A percentile compares a stretch with the other conserved stretches of the same genome.
Conservation (phyloP, 192 early-diverging fungal species). For the Chytriomyces confervae region DNA sequence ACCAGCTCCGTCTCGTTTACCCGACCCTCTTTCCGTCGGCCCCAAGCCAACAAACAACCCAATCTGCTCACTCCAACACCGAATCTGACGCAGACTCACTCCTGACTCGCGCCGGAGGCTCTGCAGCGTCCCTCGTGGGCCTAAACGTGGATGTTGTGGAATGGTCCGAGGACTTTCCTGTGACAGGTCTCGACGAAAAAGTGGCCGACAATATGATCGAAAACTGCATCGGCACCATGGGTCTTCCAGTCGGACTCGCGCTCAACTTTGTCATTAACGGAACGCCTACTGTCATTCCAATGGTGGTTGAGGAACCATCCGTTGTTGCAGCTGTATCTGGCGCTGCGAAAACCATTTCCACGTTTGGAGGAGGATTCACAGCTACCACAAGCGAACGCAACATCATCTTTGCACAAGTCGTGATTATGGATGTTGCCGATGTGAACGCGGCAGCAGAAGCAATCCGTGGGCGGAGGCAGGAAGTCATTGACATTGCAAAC, state of each 20-base stretch:
- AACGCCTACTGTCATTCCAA: constrained; percentile 65
- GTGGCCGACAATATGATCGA: constrained; percentile 82
- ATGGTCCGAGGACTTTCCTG: constrained; percentile 55
- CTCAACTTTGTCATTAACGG: constrained; percentile 77
- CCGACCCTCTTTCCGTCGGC: constrained; percentile 55
- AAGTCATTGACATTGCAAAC: constrained; percentile 63
- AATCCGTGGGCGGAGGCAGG: constrained; percentile 24
- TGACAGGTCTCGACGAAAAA: constrained; percentile 66
- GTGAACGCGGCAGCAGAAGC: not conserved
- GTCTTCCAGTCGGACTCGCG: constrained; percentile 72
- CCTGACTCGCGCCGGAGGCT: not conserved
- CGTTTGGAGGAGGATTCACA: constrained; percentile 59
- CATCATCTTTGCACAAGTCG: constrained; percentile 69
- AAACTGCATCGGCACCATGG: constrained; percentile 60
- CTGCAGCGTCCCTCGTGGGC: constrained; percentile 26
- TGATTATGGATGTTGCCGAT: constrained; percentile 18
- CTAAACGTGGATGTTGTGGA: constrained; percentile 36
- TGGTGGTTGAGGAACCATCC: constrained; percentile 80
- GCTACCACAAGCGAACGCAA: constrained; percentile 66
- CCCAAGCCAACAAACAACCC: not conserved
- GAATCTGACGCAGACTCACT: not conserved
- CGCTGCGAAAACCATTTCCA: constrained; percentile 72
- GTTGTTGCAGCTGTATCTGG: constrained; percentile 81
- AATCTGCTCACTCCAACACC: not conserved
- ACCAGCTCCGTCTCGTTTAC: constrained; percentile 66